These are phyloP conservation scores for Monosporozyma unispora DNA, from an alignment of 805 yeast species.

Conservation along the genomic window DNA sequence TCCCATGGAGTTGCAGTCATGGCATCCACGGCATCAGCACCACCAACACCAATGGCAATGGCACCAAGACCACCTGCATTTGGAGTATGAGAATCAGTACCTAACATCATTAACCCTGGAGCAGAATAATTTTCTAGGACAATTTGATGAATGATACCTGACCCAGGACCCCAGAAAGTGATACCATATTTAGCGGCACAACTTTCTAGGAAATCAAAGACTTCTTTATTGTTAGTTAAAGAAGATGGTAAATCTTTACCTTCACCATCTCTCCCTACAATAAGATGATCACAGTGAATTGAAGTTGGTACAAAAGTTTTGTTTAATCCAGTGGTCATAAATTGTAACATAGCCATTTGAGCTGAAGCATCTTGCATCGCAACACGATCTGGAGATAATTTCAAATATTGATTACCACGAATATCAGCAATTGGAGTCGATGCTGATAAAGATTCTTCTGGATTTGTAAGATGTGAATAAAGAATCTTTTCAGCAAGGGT, in stretches of 20 bases:
- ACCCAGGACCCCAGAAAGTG: conserved; percentile 99
- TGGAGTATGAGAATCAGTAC: conserved; percentile 98
- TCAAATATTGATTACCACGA: conserved; percentile 85
- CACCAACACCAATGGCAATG: conserved; percentile 98
- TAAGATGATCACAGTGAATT: conserved; percentile 96
- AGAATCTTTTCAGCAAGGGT: conserved; percentile 92
- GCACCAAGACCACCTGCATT: conserved; percentile 99
- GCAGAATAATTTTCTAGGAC: conserved; percentile 93
- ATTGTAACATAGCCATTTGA: conserved; percentile 96
- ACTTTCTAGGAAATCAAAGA: conserved; percentile 84
- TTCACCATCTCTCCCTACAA: conserved; percentile 94
- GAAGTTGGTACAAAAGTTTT: conserved; percentile 88
- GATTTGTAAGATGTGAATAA: conserved; percentile 85
- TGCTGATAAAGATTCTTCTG: conserved; percentile 66
- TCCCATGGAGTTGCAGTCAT: conserved; percentile 98
- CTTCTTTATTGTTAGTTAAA: conserved; percentile 82
- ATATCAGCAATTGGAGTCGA: conserved; percentile 40
- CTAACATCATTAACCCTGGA: conserved; percentile 95
- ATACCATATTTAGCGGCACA: conserved; percentile 94
- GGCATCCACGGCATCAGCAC: conserved; percentile 99
- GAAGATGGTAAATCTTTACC: conserved; percentile 73
- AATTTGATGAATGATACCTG: conserved; percentile 97
- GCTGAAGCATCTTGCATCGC: conserved; percentile 99
- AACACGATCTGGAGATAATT: conserved; percentile 92
- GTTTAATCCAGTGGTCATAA: conserved; percentile 92